A percentile compares a stretch with the other conserved stretches of the same genome.
Conservation (phyloP, 23 red algal species). For the Gracilaria gracilis region DNA sequence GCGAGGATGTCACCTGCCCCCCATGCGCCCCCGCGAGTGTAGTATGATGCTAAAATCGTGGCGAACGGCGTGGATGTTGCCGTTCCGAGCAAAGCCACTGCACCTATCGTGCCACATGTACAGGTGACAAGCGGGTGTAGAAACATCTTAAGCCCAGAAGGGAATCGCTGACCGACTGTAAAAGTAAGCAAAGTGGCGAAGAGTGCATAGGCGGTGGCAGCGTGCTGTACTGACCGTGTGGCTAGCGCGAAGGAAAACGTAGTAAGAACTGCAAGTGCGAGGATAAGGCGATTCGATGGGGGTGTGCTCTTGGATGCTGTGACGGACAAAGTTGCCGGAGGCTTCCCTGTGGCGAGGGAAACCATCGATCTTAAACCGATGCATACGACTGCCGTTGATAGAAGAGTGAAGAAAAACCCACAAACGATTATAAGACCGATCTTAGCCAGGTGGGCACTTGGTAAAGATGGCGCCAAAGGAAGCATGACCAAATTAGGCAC, state of each 20-base stretch:
- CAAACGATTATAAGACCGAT: slow-evolving; percentile 67
- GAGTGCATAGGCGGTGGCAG: slow-evolving; percentile 64
- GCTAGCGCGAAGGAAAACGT: slow-evolving; percentile 26
- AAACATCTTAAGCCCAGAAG: slow-evolving; percentile 48
- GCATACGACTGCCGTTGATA: slow-evolving; percentile 67
- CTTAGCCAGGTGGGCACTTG: slow-evolving; percentile 66
- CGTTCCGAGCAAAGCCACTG: slow-evolving; percentile 56
- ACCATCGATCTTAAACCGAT: slow-evolving; percentile 36
- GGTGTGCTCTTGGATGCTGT: slow-evolving; percentile 17
- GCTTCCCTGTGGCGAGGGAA: slow-evolving; percentile 21
- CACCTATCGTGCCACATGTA: slow-evolving; percentile 69
- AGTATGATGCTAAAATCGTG: slow-evolving; percentile 37
- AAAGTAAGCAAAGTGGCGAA: slow-evolving; percentile 84
- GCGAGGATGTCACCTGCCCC: slow-evolving; percentile 88
- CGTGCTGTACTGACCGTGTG: background rate
- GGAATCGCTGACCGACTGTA: slow-evolving; percentile 79
- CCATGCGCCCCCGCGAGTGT: slow-evolving; percentile 55
- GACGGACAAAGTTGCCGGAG: slow-evolving; percentile 8
- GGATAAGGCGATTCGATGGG: slow-evolving; percentile 66
- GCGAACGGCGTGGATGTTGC: slow-evolving; percentile 50
- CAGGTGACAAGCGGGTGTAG: slow-evolving; percentile 93
- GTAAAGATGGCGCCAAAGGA: slow-evolving; percentile 71
- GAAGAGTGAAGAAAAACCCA: slow-evolving; percentile 66
- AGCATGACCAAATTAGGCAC: slow-evolving; percentile 98
- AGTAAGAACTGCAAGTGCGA: slow-evolving; percentile 4